phyloP scores from a whole-genome alignment of 208 protist species.

The Lotmaria passim region DNA sequence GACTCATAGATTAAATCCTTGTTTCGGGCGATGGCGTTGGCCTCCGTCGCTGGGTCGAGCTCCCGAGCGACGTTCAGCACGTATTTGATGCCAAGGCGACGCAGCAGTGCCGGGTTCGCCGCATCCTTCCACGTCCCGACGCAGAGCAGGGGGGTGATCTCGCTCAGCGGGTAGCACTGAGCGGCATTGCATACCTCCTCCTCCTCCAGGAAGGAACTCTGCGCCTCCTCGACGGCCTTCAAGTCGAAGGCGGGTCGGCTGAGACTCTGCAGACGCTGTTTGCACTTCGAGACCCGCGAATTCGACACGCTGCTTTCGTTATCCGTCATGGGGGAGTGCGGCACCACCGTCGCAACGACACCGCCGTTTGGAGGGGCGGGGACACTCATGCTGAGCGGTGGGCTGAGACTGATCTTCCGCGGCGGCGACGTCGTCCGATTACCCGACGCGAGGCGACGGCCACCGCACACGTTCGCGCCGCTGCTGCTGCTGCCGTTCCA shows the following conservation, averaged over 20 bases:
- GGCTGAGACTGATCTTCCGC: neutral
- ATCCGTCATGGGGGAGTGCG: constrained; percentile 2
- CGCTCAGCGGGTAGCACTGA: constrained; percentile 60
- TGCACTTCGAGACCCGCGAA: constrained; percentile 49
- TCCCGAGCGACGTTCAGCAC: constrained; percentile 85
- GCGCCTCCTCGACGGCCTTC: constrained; percentile 46
- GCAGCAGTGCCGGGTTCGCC: constrained; percentile 50
- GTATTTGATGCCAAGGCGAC: constrained; percentile 57
- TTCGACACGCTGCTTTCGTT: neutral
- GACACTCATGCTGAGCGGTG: neutral
- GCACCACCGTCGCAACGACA: neutral
- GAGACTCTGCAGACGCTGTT: constrained; percentile 38
- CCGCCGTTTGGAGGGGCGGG: neutral
- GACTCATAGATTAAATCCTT: constrained; percentile 44
- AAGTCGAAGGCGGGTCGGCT: constrained; percentile 69
- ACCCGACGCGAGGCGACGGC: neutral
- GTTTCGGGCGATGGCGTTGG: constrained; percentile 23
- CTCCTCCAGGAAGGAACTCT: constrained; percentile 26
- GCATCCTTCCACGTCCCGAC: constrained; percentile 85
- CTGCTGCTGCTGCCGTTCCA: neutral
- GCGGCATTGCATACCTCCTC: constrained; percentile 71
- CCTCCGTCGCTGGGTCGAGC: constrained; percentile 40
- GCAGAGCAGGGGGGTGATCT: constrained; percentile 64
- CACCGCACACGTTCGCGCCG: no score
- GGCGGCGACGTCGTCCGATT: neutral